Evolutionary conservation across 495 filamentous ascomycete species (phyloP).

Genomic region (Clohesyomyces aquaticus): DNA sequence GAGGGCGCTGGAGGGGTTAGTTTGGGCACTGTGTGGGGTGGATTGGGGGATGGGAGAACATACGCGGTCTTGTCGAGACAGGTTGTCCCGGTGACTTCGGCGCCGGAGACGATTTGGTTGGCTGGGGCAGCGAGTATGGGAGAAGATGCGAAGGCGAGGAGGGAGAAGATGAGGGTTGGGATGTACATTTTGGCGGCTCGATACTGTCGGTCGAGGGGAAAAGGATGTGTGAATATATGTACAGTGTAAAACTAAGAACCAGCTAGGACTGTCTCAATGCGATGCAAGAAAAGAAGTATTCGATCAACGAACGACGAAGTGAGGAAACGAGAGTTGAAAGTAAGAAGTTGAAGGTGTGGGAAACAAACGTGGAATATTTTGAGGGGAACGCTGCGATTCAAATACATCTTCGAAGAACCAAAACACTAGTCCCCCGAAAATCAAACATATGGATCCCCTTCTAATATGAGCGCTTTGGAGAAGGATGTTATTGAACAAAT

Average conservation of each 20-base stretch:
- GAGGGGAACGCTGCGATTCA: too few relatives aligned
- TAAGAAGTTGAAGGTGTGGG: constrained; percentile 1
- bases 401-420: too few relatives aligned
- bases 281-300: constrained; percentile 14
- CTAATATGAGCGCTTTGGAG: not conserved
- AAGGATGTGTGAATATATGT: not conserved
- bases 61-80: constrained; percentile 26
- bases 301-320: constrained; percentile 31
- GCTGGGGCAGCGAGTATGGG: constrained; percentile 2
- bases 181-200: constrained; percentile 23
- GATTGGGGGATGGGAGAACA: not conserved
- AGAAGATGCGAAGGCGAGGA: not conserved
- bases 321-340: not conserved
- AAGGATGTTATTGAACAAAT: constrained; percentile 11
- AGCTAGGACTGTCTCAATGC: constrained; percentile 2
- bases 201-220: not conserved
- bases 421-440: constrained; percentile 32
- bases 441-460: constrained; percentile 22
- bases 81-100: constrained; percentile 32
- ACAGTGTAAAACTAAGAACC: not conserved
- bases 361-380: too few relatives aligned
- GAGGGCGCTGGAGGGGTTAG: constrained; percentile 48
- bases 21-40: not conserved
- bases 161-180: constrained; percentile 1
- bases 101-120: constrained; percentile 26